Conservation (phyloP, 768 basidiomycete genomes). For the Dacryopinax primogenitus region DNA sequence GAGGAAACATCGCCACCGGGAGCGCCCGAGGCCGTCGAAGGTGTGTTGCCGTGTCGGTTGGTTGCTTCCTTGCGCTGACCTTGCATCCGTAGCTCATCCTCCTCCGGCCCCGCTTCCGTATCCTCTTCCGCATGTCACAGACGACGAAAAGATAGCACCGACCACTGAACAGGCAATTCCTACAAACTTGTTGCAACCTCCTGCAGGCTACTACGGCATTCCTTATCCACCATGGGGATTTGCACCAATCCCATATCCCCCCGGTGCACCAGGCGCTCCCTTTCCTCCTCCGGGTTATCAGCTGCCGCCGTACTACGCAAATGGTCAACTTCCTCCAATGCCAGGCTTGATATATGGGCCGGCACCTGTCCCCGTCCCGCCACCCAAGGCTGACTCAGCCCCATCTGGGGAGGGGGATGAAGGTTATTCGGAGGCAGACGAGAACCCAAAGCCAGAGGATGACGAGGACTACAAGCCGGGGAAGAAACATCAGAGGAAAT, state of each 20-base stretch:
- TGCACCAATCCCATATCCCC: neutral
- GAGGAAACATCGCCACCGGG: conserved; percentile 10
- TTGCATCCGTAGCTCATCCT: conserved; percentile 6
- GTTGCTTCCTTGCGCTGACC: conserved; percentile 9
- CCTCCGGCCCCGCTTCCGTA: conserved; percentile 3
- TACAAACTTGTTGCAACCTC: neutral
- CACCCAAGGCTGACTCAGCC: conserved; percentile 2
- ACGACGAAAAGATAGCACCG: neutral
- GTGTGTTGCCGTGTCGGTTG: conserved; percentile 1
- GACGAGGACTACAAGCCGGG: neutral
- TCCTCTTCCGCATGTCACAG: neutral
- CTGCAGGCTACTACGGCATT: neutral
- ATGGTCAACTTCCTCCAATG: neutral
- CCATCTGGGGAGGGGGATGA: neutral
- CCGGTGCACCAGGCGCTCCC: neutral
- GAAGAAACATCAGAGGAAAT: neutral
- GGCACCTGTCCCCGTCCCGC: conserved; percentile 2
- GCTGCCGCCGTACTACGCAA: neutral
- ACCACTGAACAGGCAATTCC: neutral
- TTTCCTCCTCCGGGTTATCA: conserved; percentile 6
- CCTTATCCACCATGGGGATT: neutral
- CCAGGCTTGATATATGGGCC: neutral
- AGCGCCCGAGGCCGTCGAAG: conserved; percentile 1
- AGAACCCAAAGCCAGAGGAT: neutral
- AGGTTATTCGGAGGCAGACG: neutral